A percentile compares a stretch with the other conserved stretches of the same genome.
Evolutionary conservation across 192 early-diverging fungal genomes (phyloP).

Genomic region (Cetraspora pellucida): DNA sequence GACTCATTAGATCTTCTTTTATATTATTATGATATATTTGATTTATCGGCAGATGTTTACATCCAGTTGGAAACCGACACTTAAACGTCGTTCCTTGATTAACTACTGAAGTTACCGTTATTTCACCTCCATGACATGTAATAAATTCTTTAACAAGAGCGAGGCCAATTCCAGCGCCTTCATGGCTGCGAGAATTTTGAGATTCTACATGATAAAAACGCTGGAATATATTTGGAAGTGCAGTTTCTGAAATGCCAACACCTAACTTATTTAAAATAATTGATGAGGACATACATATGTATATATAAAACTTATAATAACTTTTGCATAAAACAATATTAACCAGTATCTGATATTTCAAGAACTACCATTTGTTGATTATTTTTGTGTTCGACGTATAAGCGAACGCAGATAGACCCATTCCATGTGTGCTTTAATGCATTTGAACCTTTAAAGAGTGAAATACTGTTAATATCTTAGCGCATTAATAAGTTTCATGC

Average conservation of each 20-base stretch:
- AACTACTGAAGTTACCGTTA: slow-evolving; percentile 44
- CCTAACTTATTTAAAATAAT: too few relatives aligned
- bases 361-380: slow-evolving; percentile 39
- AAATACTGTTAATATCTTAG: too few relatives aligned
- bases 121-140: slow-evolving; percentile 53
- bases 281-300: too few relatives aligned
- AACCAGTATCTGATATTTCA: slow-evolving; percentile 40
- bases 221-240: slow-evolving; percentile 43
- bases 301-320: too few relatives aligned
- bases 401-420: slow-evolving; percentile 51
- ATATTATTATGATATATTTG: slow-evolving; percentile 37
- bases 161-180: too few relatives aligned
- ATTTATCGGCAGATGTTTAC: slow-evolving; percentile 45
- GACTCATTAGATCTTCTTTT: too few relatives aligned
- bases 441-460: slow-evolving; percentile 42
- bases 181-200: too few relatives aligned
- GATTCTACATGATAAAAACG: too few relatives aligned
- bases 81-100: slow-evolving; percentile 53
- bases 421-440: slow-evolving; percentile 52
- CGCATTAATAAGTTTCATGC: too few relatives aligned
- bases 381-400: slow-evolving; percentile 49
- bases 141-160: too few relatives aligned
- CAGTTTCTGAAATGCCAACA: slow-evolving; percentile 54
- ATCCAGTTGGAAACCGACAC: slow-evolving; percentile 53
- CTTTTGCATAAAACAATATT: too few relatives aligned